These are phyloP conservation scores for Phytophthora quininea DNA, from an alignment of 352 stramenopile genomes.

Conservation along the genomic window DNA sequence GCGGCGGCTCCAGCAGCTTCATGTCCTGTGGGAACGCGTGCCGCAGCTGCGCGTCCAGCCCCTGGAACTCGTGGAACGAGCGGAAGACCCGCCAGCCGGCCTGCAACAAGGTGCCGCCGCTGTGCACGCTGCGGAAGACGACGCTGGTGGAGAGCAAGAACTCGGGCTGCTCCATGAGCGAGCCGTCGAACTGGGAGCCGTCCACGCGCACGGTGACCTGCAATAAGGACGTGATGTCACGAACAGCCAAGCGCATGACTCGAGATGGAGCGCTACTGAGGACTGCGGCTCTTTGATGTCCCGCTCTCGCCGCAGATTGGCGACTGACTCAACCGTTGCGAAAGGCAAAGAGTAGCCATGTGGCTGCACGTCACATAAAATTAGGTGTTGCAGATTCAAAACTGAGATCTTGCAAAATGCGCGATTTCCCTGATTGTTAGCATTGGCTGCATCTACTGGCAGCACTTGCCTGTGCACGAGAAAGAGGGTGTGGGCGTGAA, in stretches of 20 bases:
- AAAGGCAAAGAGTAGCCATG: neutral
- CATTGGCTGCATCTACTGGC: no score
- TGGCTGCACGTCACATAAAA: neutral
- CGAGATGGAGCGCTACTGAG: no score
- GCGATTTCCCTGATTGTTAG: neutral
- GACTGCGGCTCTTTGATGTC: neutral
- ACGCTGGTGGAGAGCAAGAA: constrained; percentile 67
- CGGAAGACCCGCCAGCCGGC: constrained; percentile 70
- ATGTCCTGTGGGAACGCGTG: constrained; percentile 69
- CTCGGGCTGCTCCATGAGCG: constrained; percentile 82
- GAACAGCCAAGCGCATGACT: constrained; percentile 40
- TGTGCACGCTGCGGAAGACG: constrained; percentile 68
- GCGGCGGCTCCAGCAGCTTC: constrained; percentile 52
- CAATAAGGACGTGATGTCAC: constrained; percentile 74
- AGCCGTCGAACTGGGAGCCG: constrained; percentile 73
- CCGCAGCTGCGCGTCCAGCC: constrained; percentile 73
- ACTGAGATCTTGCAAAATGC: neutral
- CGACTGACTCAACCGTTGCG: constrained; percentile 11
- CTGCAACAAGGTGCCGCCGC: constrained; percentile 56
- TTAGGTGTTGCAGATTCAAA: no score
- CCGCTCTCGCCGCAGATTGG: constrained; percentile 22
- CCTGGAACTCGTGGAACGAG: constrained; percentile 78
- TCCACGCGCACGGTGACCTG: constrained; percentile 60
- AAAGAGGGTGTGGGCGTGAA: neutral
- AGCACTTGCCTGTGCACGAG: neutral